A percentile compares a stretch with the other conserved stretches of the same genome.
Conservation (phyloP, 331 rosid species). For the Ulmus americana region DNA sequence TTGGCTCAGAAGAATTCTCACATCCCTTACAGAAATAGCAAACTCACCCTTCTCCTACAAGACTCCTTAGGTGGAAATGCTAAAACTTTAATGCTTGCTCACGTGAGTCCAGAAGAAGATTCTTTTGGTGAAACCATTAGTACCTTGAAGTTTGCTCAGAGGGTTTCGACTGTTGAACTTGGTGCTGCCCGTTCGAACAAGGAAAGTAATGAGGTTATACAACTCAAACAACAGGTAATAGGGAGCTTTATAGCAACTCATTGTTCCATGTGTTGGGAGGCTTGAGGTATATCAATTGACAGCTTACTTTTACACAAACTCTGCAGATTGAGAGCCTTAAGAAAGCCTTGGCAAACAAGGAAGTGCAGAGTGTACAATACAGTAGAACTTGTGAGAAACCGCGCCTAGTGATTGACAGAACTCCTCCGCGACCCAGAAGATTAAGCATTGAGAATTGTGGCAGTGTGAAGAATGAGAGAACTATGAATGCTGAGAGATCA, state of each 20-base stretch:
- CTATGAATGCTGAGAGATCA: conserved; percentile 35
- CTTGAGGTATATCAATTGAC: too few species aligned
- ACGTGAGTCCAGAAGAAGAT: conserved; percentile 85
- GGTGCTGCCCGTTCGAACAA: conserved; percentile 73
- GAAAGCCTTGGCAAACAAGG: conserved; percentile 64
- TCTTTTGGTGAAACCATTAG: conserved; percentile 76
- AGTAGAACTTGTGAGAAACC: conserved; percentile 35
- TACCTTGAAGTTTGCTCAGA: conserved; percentile 85
- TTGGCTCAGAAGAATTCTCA: conserved; percentile 93
- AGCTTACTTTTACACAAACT: too few species aligned
- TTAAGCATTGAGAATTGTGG: conserved; percentile 72
- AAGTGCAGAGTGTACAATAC: conserved; percentile 31
- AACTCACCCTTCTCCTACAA: conserved; percentile 92
- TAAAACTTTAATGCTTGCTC: conserved; percentile 94
- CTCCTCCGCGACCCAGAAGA: conserved; percentile 60
- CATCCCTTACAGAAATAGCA: conserved; percentile 91
- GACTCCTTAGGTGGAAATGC: conserved; percentile 95
- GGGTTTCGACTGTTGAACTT: conserved; percentile 83
- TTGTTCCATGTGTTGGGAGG: too few species aligned
- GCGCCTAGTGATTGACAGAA: conserved; percentile 38
- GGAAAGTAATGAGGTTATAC: conserved; percentile 73
- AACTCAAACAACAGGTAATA: conserved; percentile 74
- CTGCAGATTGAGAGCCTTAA: conserved; percentile 71
- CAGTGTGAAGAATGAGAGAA: conserved; percentile 32
- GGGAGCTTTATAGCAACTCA: neutral